Conservation (phyloP, 345 rosid species). For the Eucalyptus rudis region DNA sequence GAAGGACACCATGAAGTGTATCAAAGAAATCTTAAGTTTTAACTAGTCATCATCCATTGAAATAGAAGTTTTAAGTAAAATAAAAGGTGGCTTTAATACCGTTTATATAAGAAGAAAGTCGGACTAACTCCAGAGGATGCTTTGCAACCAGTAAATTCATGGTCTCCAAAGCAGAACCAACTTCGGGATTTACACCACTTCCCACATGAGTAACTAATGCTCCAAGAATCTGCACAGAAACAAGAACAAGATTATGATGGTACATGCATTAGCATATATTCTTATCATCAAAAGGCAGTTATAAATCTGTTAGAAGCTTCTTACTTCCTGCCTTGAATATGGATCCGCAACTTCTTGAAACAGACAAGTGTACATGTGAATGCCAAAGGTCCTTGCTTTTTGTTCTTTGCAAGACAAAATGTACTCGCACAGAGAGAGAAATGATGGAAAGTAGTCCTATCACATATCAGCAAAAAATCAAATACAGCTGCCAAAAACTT, state of each 20-base stretch:
- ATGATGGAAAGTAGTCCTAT: slow-evolving; percentile 59
- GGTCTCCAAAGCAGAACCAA: slow-evolving; percentile 61
- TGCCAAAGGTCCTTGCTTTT: slow-evolving; percentile 61
- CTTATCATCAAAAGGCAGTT: neutral
- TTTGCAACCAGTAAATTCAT: slow-evolving; percentile 48
- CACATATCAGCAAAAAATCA: neutral
- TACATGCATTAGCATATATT: neutral
- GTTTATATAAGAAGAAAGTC: slow-evolving; percentile 68
- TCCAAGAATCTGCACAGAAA: slow-evolving; percentile 54
- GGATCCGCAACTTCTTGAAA: slow-evolving; percentile 58
- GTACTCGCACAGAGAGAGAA: slow-evolving; percentile 63
- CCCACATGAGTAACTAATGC: slow-evolving; percentile 80
- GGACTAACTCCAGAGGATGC: slow-evolving; percentile 44
- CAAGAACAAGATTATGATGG: neutral
- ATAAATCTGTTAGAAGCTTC: neutral
- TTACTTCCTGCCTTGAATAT: slow-evolving; percentile 72
- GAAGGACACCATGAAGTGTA: neutral
- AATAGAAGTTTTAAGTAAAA: neutral
- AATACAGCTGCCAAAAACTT: neutral
- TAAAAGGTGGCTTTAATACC: slow-evolving; percentile 21
- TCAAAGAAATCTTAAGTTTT: neutral
- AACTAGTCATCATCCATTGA: neutral
- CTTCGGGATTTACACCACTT: slow-evolving; percentile 60
- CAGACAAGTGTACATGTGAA: slow-evolving; percentile 36
- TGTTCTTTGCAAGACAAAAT: slow-evolving; percentile 69